Evolutionary conservation across 2,329 filamentous ascomycete species (phyloP).

Genomic region (Alternaria rosae): DNA sequence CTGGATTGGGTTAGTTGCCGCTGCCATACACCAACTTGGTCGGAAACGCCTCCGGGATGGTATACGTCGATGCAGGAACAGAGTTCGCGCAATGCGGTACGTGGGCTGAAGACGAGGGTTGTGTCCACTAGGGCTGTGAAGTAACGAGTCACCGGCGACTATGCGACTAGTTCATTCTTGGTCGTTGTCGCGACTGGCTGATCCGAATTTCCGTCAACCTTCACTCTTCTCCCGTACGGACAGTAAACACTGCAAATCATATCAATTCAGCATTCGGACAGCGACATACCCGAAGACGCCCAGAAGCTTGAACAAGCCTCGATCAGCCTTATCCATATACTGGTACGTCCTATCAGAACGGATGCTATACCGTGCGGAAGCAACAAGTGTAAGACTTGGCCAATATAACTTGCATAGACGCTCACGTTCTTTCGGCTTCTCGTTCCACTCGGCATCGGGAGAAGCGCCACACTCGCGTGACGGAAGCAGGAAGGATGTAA

Average conservation of each 20-base stretch:
- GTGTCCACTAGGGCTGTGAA: not conserved
- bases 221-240: conserved; percentile 18
- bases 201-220: conserved; percentile 20
- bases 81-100: conserved; percentile 11
- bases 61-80: conserved; percentile 26
- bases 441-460: conserved; percentile 25
- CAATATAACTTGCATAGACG: conserved; percentile 26
- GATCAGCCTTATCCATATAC: not conserved
- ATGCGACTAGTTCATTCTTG: not conserved
- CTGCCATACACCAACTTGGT: conserved; percentile 28
- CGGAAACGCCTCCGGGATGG: conserved; percentile 17
- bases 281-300: conserved; percentile 7
- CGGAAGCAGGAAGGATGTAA: conserved; percentile 20
- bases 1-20: conserved; percentile 31
- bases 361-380: not conserved
- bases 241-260: conserved; percentile 7
- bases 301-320: conserved; percentile 9
- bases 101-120: conserved; percentile 1
- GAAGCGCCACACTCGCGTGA: conserved; percentile 34
- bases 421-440: conserved; percentile 20
- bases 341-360: conserved; percentile 1
- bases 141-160: not conserved
- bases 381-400: conserved; percentile 13
- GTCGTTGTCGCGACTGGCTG: conserved; percentile 5
- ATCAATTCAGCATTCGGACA: conserved; percentile 31